These are phyloP conservation scores for Knufia fluminis DNA, from an alignment of 2,329 filamentous ascomycete species.

Conservation along the genomic window DNA sequence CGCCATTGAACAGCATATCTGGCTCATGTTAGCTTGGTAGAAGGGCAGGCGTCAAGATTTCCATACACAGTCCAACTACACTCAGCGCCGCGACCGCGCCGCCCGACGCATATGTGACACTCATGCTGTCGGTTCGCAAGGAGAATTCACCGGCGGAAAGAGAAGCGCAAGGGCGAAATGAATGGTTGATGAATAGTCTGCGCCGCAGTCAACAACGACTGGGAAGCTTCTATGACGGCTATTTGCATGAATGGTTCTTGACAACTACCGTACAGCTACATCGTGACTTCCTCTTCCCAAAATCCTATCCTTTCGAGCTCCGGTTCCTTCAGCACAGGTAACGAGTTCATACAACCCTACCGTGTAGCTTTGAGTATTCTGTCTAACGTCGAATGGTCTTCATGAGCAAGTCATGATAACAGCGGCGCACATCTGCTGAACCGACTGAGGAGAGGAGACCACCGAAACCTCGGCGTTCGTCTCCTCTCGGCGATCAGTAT, in stretches of 20 bases:
- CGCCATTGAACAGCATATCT: constrained; percentile 99
- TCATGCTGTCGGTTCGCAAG: constrained; percentile 43
- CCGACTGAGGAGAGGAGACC: no score
- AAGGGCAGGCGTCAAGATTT: background rate
- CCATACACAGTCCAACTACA: constrained; percentile 71
- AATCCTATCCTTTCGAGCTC: no score
- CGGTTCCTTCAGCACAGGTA: no score
- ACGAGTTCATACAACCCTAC: no score
- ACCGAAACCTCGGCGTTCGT: no score
- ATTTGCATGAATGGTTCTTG: background rate
- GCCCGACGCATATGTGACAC: constrained; percentile 61
- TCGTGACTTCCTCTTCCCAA: no score
- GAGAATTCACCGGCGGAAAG: background rate
- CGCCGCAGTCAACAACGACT: background rate
- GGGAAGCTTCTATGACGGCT: background rate
- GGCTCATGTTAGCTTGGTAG: constrained; percentile 19
- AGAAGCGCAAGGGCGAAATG: background rate
- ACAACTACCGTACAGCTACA: background rate
- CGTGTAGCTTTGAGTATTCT: no score
- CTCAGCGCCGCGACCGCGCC: constrained; percentile 58
- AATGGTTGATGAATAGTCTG: background rate
- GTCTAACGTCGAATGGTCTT: no score
- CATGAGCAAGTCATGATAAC: no score
- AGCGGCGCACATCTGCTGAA: no score
- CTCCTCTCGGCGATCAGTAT: no score